Percentiles rank a stretch among this genome's conserved stretches.
Conservation (phyloP, 208 protist species). For the Blechomonas ayalai region DNA sequence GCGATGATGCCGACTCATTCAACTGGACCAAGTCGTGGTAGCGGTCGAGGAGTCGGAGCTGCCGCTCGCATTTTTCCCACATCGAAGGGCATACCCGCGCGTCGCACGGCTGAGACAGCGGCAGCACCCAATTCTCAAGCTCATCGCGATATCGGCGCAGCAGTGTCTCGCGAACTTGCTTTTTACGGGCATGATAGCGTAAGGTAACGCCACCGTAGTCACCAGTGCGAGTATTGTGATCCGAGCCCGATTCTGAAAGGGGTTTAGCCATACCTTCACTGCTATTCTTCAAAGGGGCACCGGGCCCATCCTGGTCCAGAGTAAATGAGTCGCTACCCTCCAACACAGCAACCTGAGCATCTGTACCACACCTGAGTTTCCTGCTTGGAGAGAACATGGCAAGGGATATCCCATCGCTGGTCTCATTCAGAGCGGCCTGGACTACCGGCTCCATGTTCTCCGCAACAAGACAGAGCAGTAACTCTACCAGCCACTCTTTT, state of each 20-base stretch:
- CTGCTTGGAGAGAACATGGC: too few species aligned
- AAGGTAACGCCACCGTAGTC: too few species aligned
- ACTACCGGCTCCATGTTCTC: conserved; percentile 3
- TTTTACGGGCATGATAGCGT: conserved; percentile 8
- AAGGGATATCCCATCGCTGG: not conserved
- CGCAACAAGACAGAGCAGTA: conserved; percentile 31
- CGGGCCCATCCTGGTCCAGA: too few species aligned
- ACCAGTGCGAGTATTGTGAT: too few species aligned
- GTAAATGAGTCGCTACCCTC: too few species aligned
- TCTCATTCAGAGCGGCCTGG: not conserved
- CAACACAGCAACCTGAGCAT: too few species aligned
- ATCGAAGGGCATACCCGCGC: conserved; percentile 10
- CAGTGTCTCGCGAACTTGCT: conserved; percentile 8
- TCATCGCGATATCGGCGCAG: conserved; percentile 22
- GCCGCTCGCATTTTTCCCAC: conserved; percentile 28
- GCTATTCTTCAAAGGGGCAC: too few species aligned
- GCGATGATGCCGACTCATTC: too few species aligned
- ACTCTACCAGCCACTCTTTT: conserved; percentile 55
- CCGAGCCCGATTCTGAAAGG: too few species aligned
- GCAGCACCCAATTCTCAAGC: conserved; percentile 25
- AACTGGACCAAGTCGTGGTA: conserved; percentile 23
- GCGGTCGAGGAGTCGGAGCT: conserved; percentile 22
- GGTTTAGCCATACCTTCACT: too few species aligned
- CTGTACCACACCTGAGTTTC: too few species aligned
- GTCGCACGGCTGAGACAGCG: conserved; percentile 26